Base-by-base conservation (phyloP, 2,329 filamentous ascomycete genomes). In the Clarireedia monteithiana region DNA sequence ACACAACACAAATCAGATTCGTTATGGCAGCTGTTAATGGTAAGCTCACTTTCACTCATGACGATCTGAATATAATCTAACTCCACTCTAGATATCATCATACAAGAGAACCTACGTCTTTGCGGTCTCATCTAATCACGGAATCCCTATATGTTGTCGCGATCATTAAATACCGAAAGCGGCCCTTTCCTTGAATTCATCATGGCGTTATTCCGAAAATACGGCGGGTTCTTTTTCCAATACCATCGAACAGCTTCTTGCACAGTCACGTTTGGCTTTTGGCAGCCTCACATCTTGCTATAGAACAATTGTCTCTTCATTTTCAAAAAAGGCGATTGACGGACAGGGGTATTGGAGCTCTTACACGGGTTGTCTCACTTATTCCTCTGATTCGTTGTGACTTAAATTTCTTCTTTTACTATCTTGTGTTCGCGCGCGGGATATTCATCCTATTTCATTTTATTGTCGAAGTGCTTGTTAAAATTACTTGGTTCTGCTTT, bases 1-100 rank as follows among this genome's bases (percentile, higher is more conserved):
- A 99, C 71, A 99, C 94, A 34, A 96, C 94, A 68, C 94, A 99
- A 74, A 99, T 99, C 68, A 86, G 94, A 70, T 97, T 99, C 79
- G 94, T 99, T 75, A 99, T 99, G 94, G 91, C 92, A 60, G 94
- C 94, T 65, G 94, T 99, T 70, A 99, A 99, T 76, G 91, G 91
- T 96, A 81, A 69, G 85, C 72, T 48, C 27, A 42, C 12, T 30
- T 23, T 48, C 20, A 17, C n/a, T 6, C 17, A 5, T 42, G 17
- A 4, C n/a, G 9, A n/a, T 45, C 23, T 7, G 1, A 3, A 39
- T 34, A 20, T 40, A 30, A 61, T 55, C 76, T 84, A 75, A 86
- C 67, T 27, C 27, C 14, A 26, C 24, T 50, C 2, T 64, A 96
- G 94, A 99, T 77, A 99, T 99, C 73, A 99, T 99, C 77, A 99